phyloP scores from a whole-genome alignment of 352 stramenopile species.

The Pythium diclinum region DNA sequence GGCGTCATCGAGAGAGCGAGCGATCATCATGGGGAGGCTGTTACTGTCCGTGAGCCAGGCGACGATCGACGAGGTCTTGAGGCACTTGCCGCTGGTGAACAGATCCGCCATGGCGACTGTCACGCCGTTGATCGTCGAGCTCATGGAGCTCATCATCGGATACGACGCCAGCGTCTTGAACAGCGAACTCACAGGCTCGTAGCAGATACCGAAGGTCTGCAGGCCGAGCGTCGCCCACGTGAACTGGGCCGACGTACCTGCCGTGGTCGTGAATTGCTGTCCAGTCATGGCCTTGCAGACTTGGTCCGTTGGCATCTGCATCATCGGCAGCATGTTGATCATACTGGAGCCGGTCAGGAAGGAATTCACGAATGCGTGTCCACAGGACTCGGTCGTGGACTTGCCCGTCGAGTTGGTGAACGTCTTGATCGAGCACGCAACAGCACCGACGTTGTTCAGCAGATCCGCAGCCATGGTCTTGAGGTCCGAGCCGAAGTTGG shows the following conservation, averaged over 20 bases:
- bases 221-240: conserved; percentile 28
- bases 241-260: conserved; percentile 24
- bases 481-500: conserved; percentile 33
- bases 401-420: conserved; percentile 30
- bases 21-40: conserved; percentile 30
- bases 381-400: conserved; percentile 34
- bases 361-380: conserved; percentile 27
- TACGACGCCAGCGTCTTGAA: conserved; percentile 32
- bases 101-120: conserved; percentile 33
- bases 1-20: conserved; percentile 22
- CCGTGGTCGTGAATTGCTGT: conserved; percentile 39
- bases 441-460: conserved; percentile 27
- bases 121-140: conserved; percentile 10
- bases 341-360: conserved; percentile 21
- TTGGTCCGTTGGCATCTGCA: conserved; percentile 44
- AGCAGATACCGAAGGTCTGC: conserved; percentile 40
- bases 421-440: conserved; percentile 37
- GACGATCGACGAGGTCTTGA: conserved; percentile 28
- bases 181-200: conserved; percentile 36
- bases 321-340: conserved; percentile 17
- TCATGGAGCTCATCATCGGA: conserved; percentile 29
- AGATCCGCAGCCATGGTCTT: conserved; percentile 31
- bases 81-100: conserved; percentile 40
- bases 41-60: conserved; percentile 22
- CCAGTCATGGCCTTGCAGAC: conserved; percentile 45